Conservation (phyloP, 2,329 filamentous ascomycete species). For the Emydomyces testavorans region DNA sequence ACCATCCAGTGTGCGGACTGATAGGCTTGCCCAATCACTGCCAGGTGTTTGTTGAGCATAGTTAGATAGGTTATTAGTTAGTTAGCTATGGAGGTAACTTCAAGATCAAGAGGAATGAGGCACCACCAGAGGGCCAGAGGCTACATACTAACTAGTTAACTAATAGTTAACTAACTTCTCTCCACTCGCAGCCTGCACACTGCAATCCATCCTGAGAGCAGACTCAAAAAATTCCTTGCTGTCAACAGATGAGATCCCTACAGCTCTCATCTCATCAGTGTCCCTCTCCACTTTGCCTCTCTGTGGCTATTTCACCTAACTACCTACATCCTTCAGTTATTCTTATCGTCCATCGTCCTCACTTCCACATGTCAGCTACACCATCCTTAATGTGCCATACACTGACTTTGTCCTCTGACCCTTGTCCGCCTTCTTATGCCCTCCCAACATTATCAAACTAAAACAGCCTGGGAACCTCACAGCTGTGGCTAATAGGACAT, state of each 20-base stretch:
- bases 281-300: background rate
- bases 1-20: no score
- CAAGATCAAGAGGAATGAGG: background rate
- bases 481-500: background rate
- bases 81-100: no score
- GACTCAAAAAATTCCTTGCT: conserved; percentile 6
- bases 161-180: background rate
- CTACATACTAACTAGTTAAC: no score
- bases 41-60: no score
- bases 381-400: background rate
- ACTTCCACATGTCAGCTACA: conserved; percentile 1
- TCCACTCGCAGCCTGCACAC: conserved; percentile 3
- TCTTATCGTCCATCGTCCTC: background rate
- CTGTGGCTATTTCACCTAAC: background rate
- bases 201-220: conserved; percentile 6
- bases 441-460: background rate
- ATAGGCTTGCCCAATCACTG: no score
- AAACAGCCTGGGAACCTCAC: background rate
- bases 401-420: background rate
- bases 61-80: no score
- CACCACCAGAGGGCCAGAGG: background rate
- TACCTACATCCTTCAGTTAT: background rate
- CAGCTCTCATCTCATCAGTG: background rate
- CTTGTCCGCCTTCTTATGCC: background rate
- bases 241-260: conserved; percentile 1